Evolutionary conservation across 169 alveolate species (phyloP).

Genomic region (Cryptosporidium ryanae): DNA sequence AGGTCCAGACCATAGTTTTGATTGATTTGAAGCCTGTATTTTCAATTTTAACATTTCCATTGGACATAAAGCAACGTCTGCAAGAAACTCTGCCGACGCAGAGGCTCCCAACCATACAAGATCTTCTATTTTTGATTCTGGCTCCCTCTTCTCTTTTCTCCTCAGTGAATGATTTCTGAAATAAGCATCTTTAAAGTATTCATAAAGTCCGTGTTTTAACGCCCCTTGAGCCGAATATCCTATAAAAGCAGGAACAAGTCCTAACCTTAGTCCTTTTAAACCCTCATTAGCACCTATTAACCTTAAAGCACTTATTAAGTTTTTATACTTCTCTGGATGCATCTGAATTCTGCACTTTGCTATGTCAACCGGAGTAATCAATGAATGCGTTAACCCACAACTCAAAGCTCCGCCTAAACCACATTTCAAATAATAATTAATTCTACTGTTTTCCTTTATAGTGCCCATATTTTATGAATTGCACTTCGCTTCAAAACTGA

Average conservation of each 20-base stretch:
- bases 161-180: slow-evolving; percentile 82
- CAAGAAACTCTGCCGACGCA: slow-evolving; percentile 98
- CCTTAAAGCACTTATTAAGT: slow-evolving; percentile 83
- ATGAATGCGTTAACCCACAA: slow-evolving; percentile 97
- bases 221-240: slow-evolving; percentile 98
- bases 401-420: slow-evolving; percentile 96
- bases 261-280: slow-evolving; percentile 89
- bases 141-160: slow-evolving; percentile 85
- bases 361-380: slow-evolving; percentile 95
- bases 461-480: background rate
- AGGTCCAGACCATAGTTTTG: slow-evolving; percentile 88
- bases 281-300: slow-evolving; percentile 90
- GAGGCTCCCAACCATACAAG: slow-evolving; percentile 95
- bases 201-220: slow-evolving; percentile 97
- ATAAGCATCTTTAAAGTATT: slow-evolving; percentile 95
- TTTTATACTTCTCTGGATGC: slow-evolving; percentile 87
- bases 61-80: slow-evolving; percentile 97
- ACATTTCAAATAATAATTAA: slow-evolving; percentile 91
- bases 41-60: slow-evolving; percentile 96
- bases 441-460: no score
- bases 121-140: slow-evolving; percentile 83
- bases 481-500: background rate
- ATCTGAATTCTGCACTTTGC: slow-evolving; percentile 96
- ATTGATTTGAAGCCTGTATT: slow-evolving; percentile 88
- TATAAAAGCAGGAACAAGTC: slow-evolving; percentile 97